Base-by-base conservation (phyloP, 805 yeast genomes). In the Torulaspora quercuum region DNA sequence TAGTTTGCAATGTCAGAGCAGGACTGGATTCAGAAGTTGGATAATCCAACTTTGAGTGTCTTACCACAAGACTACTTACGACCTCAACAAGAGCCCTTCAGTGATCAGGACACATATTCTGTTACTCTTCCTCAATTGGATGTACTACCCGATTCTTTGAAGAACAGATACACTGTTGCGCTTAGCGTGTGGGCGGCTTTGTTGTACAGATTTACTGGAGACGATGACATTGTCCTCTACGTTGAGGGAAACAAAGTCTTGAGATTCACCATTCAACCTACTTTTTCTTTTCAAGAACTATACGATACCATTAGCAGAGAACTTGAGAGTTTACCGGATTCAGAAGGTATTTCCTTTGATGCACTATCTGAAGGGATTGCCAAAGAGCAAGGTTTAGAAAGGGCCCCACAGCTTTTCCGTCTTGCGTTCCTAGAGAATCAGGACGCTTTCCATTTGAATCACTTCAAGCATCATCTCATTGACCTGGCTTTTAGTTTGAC, bases 151-250 rank as follows among this genome's bases (percentile, higher is more conserved):
- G 39, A 39, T 10, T 33, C 42, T 21, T 37, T 46, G 26, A 20
- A 42, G 21, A 45, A 53, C 25, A 50, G 57, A 5, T 84, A 81
- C 57, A 54, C 67, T 7, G 61, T 74, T 10, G 78, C 80, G 0
- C 67, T 86, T 44, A 67, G 95, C 11, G 75, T 75, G 1, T 84
- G 80, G 64, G 76, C 82, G 15, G 76, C 82, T 1, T 69, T 90
- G 39, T 70, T 86, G 24, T 81, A 75, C 61, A 72, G 97, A 55
- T 67, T 86, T 30, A 82, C 96, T 2, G 97, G 97, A 15, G 97
- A 90, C 58, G 97, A 90, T 48, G 97, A 90, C 52, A 80, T 92
- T 33, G 80, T 82, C n/a, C 65, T 90, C 43, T 88, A 81, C 48
- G 60, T 72, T 16, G 49, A 63, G 3, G 60, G 61, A 5, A 55